Base-by-base conservation (phyloP, 768 basidiomycete species). In the Lactarius deliciosus region DNA sequence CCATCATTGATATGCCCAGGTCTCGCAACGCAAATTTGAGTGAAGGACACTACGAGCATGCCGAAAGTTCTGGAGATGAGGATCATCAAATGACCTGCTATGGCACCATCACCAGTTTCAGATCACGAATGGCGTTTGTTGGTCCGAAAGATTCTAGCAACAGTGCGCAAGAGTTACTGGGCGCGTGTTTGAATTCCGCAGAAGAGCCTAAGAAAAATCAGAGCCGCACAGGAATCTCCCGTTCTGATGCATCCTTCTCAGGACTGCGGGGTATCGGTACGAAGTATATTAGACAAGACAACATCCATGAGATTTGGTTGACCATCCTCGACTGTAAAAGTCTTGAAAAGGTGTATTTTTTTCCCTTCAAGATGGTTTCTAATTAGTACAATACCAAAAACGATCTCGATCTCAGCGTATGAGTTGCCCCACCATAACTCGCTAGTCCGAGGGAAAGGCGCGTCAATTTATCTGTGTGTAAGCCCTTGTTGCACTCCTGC, bases 1-100 rank as follows among this genome's bases (percentile, higher is more conserved):
- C 41, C 10, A 28, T 16, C 22, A 3, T 54, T 18, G 28, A 11
- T 22, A 50, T 50, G 36, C 11, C 18, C 7, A 55, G n/a, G 38
- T 54, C 62, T 65, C 40, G 64, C 61, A 25, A 65, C 40, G 43
- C 63, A 64, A 20, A 54, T 61, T 45, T 57, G 68, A 43, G 58
- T 40, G 58, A 71, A 64, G 61, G 72, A 72, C 1, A 64, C 59
- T n/a, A 72, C 43, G 30, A 63, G 69, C 36, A 72, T 68, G 54
- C 67, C 63, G 16, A 62, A 60, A 1, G 71, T 69, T 40, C 59
- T 41, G 38, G 38, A 40, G 38, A 13, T 16, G 63, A 15, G 71
- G 71, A 4, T 65, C 40, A 34, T 63, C 43, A 11, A 69, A 69
- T 4, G 54, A 16, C 30, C 68, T 8, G 11, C 41, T 16, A 68